Conservation (phyloP, 2,329 filamentous ascomycete genomes). For the Fusarium sp. region DNA sequence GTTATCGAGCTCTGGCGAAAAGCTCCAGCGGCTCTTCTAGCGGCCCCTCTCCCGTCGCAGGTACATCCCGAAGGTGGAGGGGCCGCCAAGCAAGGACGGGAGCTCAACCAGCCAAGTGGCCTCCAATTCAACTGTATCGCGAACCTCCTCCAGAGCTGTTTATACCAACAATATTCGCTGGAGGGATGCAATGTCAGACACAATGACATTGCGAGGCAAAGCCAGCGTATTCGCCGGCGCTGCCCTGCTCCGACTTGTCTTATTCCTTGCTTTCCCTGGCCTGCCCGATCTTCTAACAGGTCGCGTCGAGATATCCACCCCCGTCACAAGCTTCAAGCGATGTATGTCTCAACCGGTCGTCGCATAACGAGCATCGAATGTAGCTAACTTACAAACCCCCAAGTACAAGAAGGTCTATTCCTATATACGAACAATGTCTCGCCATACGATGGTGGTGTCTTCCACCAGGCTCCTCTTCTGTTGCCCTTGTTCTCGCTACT, state of each 20-base stretch:
- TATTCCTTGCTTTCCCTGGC: slow-evolving; percentile 83
- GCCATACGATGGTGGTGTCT: slow-evolving; percentile 93
- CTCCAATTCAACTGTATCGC: slow-evolving; percentile 28
- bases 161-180: slow-evolving; percentile 36
- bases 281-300: slow-evolving; percentile 87
- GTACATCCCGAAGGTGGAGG: slow-evolving; percentile 22
- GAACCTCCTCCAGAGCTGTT: slow-evolving; percentile 29
- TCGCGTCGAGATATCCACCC: slow-evolving; percentile 95
- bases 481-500: slow-evolving; percentile 92
- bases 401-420: slow-evolving; percentile 87
- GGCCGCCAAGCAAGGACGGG: slow-evolving; percentile 25
- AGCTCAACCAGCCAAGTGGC: slow-evolving; percentile 47
- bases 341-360: slow-evolving; percentile 62
- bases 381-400: slow-evolving; percentile 7
- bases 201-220: slow-evolving; percentile 54
- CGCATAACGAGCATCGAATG: not conserved
- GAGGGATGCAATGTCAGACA: slow-evolving; percentile 50
- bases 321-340: slow-evolving; percentile 97
- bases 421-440: slow-evolving; percentile 96
- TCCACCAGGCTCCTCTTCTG: slow-evolving; percentile 84
- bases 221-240: slow-evolving; percentile 76
- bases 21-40: slow-evolving; percentile 32
- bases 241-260: slow-evolving; percentile 78
- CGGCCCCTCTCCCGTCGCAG: slow-evolving; percentile 35
- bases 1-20: not conserved